Percentiles rank a stretch among this genome's conserved stretches.
Conservation (phyloP, 129 eudicot genomes). For the Erigeron canadensis region DNA sequence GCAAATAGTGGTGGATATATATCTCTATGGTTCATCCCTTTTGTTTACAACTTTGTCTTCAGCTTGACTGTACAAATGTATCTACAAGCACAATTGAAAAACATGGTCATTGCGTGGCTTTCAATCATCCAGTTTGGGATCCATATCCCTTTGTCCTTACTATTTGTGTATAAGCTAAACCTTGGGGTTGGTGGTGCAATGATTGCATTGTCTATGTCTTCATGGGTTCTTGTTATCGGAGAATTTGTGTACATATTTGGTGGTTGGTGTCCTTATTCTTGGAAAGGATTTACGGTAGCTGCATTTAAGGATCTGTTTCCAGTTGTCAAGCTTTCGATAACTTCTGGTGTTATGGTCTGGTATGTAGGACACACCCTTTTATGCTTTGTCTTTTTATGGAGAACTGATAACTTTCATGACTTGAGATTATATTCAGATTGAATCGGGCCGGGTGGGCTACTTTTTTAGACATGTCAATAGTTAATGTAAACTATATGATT, state of each 20-base stretch:
- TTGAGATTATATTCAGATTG: neutral
- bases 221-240: slow-evolving; percentile 63
- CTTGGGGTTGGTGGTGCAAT: slow-evolving; percentile 63
- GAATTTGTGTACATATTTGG: slow-evolving; percentile 64
- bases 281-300: slow-evolving; percentile 64
- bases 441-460: neutral
- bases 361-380: slow-evolving; percentile 27
- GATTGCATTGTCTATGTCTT: slow-evolving; percentile 51
- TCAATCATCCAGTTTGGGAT: slow-evolving; percentile 42
- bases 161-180: slow-evolving; percentile 38
- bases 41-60: slow-evolving; percentile 57
- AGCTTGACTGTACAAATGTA: slow-evolving; percentile 69
- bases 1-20: slow-evolving; percentile 47
- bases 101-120: slow-evolving; percentile 64
- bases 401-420: neutral
- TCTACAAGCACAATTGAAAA: slow-evolving; percentile 71
- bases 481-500: neutral
- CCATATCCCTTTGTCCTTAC: slow-evolving; percentile 56
- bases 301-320: slow-evolving; percentile 70
- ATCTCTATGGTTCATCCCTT: slow-evolving; percentile 70
- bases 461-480: neutral
- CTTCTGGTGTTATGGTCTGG: slow-evolving; percentile 94
- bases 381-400: neutral
- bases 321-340: slow-evolving; percentile 67
- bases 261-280: slow-evolving; percentile 73